These are phyloP conservation scores for Pestalotiopsis fici DNA, from an alignment of 2,329 filamentous ascomycete genomes.

Conservation along the genomic window DNA sequence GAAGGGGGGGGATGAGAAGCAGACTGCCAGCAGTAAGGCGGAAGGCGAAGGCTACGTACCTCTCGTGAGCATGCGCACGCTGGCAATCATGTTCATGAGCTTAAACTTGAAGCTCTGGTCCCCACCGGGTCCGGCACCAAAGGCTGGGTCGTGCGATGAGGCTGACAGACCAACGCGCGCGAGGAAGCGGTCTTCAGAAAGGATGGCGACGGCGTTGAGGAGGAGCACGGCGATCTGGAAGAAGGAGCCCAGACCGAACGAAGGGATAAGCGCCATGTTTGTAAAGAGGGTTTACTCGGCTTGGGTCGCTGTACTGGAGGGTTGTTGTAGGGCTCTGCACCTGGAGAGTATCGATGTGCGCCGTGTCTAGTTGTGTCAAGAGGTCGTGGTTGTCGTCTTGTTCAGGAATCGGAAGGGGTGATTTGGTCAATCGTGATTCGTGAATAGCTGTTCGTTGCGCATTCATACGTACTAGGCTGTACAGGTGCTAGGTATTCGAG, in stretches of 20 bases:
- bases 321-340: not conserved
- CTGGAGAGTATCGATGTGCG: not conserved
- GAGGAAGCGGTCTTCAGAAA: constrained; percentile 94
- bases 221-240: constrained; percentile 62
- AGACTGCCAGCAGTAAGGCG: no score
- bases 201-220: constrained; percentile 89
- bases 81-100: constrained; percentile 85
- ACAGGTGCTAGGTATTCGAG: not conserved
- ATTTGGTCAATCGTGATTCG: not conserved
- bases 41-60: constrained; percentile 57
- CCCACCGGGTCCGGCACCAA: constrained; percentile 68
- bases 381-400: not conserved
- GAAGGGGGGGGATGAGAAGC: not conserved
- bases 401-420: not conserved
- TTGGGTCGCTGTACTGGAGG: not conserved
- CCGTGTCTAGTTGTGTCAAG: not conserved
- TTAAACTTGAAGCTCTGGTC: constrained; percentile 79
- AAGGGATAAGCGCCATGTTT: constrained; percentile 70
- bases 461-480: not conserved
- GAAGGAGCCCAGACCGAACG: constrained; percentile 69
- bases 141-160: constrained; percentile 71
- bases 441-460: not conserved
- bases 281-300: constrained; percentile 16
- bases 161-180: constrained; percentile 84
- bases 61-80: constrained; percentile 88